Evolutionary conservation across 331 rosid genomes (phyloP).

Genomic region (Malus hybrid): DNA sequence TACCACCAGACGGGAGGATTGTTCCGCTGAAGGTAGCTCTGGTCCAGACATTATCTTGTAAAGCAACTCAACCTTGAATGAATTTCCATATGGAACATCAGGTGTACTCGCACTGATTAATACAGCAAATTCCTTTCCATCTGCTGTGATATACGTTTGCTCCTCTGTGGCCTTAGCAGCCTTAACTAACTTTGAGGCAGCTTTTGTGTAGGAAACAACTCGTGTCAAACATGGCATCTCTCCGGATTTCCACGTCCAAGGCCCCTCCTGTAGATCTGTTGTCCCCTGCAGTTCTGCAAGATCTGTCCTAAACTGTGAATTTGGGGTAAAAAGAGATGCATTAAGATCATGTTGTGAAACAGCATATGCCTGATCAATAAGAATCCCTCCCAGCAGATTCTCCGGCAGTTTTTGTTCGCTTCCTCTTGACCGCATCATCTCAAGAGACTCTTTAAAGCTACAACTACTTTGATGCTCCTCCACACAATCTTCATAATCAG

Average conservation of each 20-base stretch:
- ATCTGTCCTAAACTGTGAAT: conserved; percentile 59
- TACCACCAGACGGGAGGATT: conserved; percentile 49
- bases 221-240: conserved; percentile 50
- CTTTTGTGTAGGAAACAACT: conserved; percentile 44
- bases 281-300: conserved; percentile 60
- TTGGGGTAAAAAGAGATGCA: conserved; percentile 52
- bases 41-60: conserved; percentile 71
- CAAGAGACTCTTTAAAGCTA: conserved; percentile 62
- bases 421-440: conserved; percentile 35
- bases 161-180: conserved; percentile 68
- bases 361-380: conserved; percentile 52
- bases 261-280: conserved; percentile 55
- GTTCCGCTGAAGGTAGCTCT: conserved; percentile 46
- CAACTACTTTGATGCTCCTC: conserved; percentile 30
- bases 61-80: conserved; percentile 65
- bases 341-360: conserved; percentile 49
- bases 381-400: conserved; percentile 57
- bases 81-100: conserved; percentile 76
- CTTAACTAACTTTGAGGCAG: conserved; percentile 65
- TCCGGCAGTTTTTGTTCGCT: conserved; percentile 49
- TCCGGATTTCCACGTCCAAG: conserved; percentile 65
- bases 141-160: conserved; percentile 61
- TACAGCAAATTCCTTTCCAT: conserved; percentile 52
- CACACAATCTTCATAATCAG: conserved; percentile 48
- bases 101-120: conserved; percentile 56